phyloP scores from a whole-genome alignment of 2,329 filamentous ascomycete species.

The Stachybotrys echinatus region DNA sequence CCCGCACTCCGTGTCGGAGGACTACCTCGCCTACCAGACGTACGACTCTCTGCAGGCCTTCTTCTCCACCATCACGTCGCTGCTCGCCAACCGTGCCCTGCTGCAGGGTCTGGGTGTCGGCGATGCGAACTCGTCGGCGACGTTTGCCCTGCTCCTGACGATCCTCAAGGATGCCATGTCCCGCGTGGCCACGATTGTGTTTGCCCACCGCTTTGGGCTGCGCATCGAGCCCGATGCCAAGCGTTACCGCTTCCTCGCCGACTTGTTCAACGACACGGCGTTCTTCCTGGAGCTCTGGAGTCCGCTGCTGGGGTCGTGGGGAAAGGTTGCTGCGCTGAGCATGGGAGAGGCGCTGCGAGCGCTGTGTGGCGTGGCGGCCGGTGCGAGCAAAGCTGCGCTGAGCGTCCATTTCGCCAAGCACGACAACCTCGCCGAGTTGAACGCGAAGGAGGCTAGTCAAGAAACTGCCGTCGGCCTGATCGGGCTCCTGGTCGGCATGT shows the following conservation, averaged over 20 bases:
- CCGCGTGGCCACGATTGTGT: slow-evolving; percentile 77
- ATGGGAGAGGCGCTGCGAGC: slow-evolving; percentile 46
- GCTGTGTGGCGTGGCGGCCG: slow-evolving; percentile 85
- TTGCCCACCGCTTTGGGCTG: slow-evolving; percentile 76
- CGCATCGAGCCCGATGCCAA: slow-evolving; percentile 89
- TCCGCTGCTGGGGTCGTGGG: slow-evolving; percentile 58
- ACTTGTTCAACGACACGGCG: slow-evolving; percentile 81
- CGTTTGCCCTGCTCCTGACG: slow-evolving; percentile 73
- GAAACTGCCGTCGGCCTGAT: slow-evolving; percentile 88
- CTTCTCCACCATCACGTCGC: slow-evolving; percentile 72
- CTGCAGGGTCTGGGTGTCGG: slow-evolving; percentile 78
- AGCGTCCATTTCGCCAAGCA: slow-evolving; percentile 86
- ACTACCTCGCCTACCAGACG: slow-evolving; percentile 71
- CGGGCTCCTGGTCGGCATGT: slow-evolving; percentile 77
- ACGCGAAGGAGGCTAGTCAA: slow-evolving; percentile 91
- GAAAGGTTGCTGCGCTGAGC: slow-evolving; percentile 45
- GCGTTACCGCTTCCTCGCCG: slow-evolving; percentile 78
- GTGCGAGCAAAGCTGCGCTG: slow-evolving; percentile 83
- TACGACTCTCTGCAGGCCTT: slow-evolving; percentile 80
- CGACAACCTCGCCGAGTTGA: slow-evolving; percentile 87
- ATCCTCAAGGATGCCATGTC: slow-evolving; percentile 79
- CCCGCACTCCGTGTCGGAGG: slow-evolving; percentile 76
- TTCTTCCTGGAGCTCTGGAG: slow-evolving; percentile 83
- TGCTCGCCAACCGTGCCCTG: slow-evolving; percentile 77
- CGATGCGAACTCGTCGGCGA: slow-evolving; percentile 72